Conservation (phyloP, 1,139 yeast genomes). For the Nakaseomyces glabratus region DNA sequence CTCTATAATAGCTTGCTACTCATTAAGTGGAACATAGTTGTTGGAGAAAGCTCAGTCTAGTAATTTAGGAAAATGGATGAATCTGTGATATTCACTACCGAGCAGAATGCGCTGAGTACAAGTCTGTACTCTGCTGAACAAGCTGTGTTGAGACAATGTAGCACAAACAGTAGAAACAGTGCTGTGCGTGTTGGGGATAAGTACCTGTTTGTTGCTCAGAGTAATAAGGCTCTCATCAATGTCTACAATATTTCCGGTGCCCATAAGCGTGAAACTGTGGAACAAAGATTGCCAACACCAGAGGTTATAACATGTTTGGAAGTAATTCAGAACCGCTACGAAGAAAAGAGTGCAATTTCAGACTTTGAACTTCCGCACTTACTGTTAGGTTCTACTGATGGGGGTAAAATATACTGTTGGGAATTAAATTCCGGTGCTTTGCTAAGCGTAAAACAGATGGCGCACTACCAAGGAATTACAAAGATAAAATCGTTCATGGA, state of each 20-base stretch:
- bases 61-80: conserved; percentile 26
- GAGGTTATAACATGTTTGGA: conserved; percentile 59
- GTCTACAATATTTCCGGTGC: conserved; percentile 55
- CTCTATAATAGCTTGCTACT: too few species aligned
- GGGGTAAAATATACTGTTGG: conserved; percentile 78
- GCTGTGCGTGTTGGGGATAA: conserved; percentile 34
- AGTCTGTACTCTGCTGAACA: conserved; percentile 28
- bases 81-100: conserved; percentile 27
- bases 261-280: conserved; percentile 58
- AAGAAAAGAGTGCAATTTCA: conserved; percentile 12
- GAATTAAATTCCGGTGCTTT: conserved; percentile 72
- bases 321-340: conserved; percentile 18
- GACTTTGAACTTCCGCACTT: conserved; percentile 54
- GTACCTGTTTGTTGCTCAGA: conserved; percentile 52
- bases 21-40: too few species aligned
- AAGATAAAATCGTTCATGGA: conserved; percentile 51
- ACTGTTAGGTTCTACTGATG: conserved; percentile 44
- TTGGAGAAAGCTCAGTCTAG: too few species aligned
- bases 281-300: conserved; percentile 79
- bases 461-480: conserved; percentile 75
- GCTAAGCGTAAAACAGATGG: conserved; percentile 56
- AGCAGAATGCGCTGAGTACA: conserved; percentile 23
- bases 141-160: conserved; percentile 26
- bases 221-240: conserved; percentile 62
- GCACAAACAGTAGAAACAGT: conserved; percentile 38